Percentiles rank a stretch among this genome's conserved stretches.
Evolutionary conservation across 2,329 filamentous ascomycete genomes (phyloP).

Genomic region (Phymatotrichopsis omnivora): DNA sequence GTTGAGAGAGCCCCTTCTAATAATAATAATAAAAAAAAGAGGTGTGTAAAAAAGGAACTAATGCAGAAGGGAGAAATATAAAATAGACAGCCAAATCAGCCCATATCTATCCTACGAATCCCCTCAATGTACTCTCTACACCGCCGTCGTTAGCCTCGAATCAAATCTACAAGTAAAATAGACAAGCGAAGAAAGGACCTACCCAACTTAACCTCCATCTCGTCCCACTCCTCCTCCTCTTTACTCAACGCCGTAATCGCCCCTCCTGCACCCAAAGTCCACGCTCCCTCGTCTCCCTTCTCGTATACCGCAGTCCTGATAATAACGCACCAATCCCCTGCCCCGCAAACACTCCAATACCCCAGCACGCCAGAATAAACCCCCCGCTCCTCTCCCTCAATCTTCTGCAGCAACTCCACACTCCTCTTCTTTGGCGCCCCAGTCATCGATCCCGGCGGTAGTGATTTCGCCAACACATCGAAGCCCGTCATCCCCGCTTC

Average conservation of each 20-base stretch:
- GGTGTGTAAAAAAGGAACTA: no score
- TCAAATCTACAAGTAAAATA: neutral
- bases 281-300: slow-evolving; percentile 45
- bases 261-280: slow-evolving; percentile 82
- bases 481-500: slow-evolving; percentile 47
- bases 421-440: slow-evolving; percentile 90
- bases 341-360: slow-evolving; percentile 81
- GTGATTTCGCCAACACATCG: slow-evolving; percentile 62
- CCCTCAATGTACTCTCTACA: slow-evolving; percentile 24
- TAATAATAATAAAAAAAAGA: no score
- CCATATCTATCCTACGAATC: slow-evolving; percentile 13
- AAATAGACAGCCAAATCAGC: no score
- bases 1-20: no score
- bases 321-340: slow-evolving; percentile 82
- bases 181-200: neutral
- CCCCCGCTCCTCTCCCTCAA: slow-evolving; percentile 45
- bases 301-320: slow-evolving; percentile 66
- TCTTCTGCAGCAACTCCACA: slow-evolving; percentile 70
- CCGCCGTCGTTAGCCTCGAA: neutral
- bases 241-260: slow-evolving; percentile 81
- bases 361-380: slow-evolving; percentile 78
- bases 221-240: slow-evolving; percentile 69
- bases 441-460: slow-evolving; percentile 93
- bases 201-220: slow-evolving; percentile 69
- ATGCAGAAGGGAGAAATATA: no score